Percentiles rank a stretch among this genome's conserved stretches.
Evolutionary conservation across 495 filamentous ascomycete genomes (phyloP).

Genomic region (Darksidea phi): DNA sequence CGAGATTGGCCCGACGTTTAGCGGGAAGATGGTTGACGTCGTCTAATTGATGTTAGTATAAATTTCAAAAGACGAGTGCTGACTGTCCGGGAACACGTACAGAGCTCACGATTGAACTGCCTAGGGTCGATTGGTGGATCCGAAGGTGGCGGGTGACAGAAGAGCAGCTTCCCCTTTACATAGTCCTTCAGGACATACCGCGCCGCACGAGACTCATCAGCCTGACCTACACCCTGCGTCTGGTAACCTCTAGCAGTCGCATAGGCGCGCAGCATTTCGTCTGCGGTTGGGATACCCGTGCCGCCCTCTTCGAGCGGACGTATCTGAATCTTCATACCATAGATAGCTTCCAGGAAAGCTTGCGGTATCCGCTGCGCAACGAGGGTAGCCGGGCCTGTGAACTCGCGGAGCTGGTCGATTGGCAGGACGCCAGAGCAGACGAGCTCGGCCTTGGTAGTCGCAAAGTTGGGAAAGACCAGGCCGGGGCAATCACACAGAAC

Average conservation of each 20-base stretch:
- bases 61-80: too few species aligned
- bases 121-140: conserved; percentile 62
- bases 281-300: conserved; percentile 80
- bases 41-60: conserved; percentile 40
- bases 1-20: conserved; percentile 63
- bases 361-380: conserved; percentile 93
- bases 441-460: conserved; percentile 92
- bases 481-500: conserved; percentile 97
- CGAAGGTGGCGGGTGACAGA: conserved; percentile 82
- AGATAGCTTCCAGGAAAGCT: conserved; percentile 82
- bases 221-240: conserved; percentile 81
- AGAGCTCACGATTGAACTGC: conserved; percentile 86
- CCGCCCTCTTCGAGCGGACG: conserved; percentile 91
- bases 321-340: conserved; percentile 83
- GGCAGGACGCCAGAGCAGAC: conserved; percentile 95
- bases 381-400: conserved; percentile 79
- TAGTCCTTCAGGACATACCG: conserved; percentile 94
- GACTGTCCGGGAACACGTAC: too few species aligned
- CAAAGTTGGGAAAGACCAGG: conserved; percentile 98
- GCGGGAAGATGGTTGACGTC: conserved; percentile 72
- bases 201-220: conserved; percentile 90
- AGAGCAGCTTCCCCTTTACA: conserved; percentile 91
- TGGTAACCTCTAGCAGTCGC: conserved; percentile 85
- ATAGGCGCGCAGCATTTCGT: conserved; percentile 83
- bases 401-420: conserved; percentile 95